Base-by-base conservation (phyloP, 345 rosid species). In the Eucalyptus caleyi region DNA sequence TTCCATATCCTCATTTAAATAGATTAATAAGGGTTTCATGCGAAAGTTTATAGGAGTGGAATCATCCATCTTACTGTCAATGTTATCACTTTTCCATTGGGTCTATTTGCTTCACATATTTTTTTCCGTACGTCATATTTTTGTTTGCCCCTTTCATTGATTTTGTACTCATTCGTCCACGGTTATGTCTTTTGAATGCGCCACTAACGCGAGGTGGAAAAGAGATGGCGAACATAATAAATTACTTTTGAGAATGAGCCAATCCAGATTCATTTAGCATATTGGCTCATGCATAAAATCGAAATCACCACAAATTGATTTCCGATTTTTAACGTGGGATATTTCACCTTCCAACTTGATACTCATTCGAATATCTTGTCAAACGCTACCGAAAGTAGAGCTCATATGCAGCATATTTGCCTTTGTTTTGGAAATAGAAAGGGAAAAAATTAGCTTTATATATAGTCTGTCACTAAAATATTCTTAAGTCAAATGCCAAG, bases 371-470 rank as follows among this genome's bases (percentile, higher is more conserved):
- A 72, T 34, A 72, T 72, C 45, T 37, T 37, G 45, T 34, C 45
- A 10, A n/a, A 72, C 40, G 15, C 82, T 18, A 19, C 3, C 82
- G 2, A 37, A 72, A 37, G 3, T 72, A 72, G 15, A 72, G 44
- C 44, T 69, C 44, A 51, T 5, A 69, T 69, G 44, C 24, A 69
- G 81, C 44, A 18, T 3, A 69, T 18, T 69, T 69, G 4, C 80
- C 34, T 67, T 67, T 16, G 23, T 42, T 69, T 69, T 69, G 2
- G 81, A 34, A 69, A 67, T 8, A 15, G 18, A 69, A 1, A 18
- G 0, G 1, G 3, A 9, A n/a, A 7, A n/a, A 34, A 16, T 51
- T 34, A 69, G 26, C 14, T 34, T 69, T 34, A 69, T 34, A 2
- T 18, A 34, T 69, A 16, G 26, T 34, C 5, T 9, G 2, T 18